Evolutionary conservation across 2,329 filamentous ascomycete species (phyloP).

Genomic region (Fusarium sp.): DNA sequence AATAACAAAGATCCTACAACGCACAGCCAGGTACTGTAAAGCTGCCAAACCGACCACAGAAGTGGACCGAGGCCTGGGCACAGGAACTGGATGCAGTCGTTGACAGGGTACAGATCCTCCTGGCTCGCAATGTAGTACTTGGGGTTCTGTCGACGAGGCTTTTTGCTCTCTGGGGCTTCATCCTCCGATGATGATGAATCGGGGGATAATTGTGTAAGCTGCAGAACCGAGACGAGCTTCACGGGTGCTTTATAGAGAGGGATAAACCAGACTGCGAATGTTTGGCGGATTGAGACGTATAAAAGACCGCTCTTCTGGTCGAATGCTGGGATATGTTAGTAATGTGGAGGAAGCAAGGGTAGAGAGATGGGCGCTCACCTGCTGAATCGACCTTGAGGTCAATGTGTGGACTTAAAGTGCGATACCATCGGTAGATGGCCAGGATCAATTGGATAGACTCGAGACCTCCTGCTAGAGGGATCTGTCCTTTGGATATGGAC

Average conservation of each 20-base stretch:
- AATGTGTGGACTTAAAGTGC: conserved; percentile 82
- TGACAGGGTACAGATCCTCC: conserved; percentile 84
- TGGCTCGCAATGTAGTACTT: conserved; percentile 80
- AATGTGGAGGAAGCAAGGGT: accelerated
- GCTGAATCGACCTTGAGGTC: conserved; percentile 73
- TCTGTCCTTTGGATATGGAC: conserved; percentile 58
- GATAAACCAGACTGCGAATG: conserved; percentile 82
- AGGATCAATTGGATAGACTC: conserved; percentile 77
- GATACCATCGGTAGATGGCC: conserved; percentile 85
- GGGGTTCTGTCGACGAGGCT: conserved; percentile 37
- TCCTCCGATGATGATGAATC: conserved; percentile 41
- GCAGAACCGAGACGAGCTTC: conserved; percentile 75
- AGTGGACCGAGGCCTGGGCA: conserved; percentile 69
- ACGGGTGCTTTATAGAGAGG: conserved; percentile 80
- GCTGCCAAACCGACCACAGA: conserved; percentile 71
- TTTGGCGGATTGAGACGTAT: conserved; percentile 80
- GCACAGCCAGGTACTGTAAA: conserved; percentile 74
- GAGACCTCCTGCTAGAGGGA: conserved; percentile 59
- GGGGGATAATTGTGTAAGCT: conserved; percentile 64
- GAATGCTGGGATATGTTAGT: conserved; percentile 64
- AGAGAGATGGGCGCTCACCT: conserved; percentile 53
- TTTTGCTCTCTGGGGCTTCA: conserved; percentile 31
- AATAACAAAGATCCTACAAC: conserved; percentile 66
- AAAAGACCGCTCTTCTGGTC: conserved; percentile 75
- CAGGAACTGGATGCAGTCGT: conserved; percentile 81